Evolutionary conservation across 495 filamentous ascomycete genomes (phyloP).

Genomic region (Cercophora sp.): DNA sequence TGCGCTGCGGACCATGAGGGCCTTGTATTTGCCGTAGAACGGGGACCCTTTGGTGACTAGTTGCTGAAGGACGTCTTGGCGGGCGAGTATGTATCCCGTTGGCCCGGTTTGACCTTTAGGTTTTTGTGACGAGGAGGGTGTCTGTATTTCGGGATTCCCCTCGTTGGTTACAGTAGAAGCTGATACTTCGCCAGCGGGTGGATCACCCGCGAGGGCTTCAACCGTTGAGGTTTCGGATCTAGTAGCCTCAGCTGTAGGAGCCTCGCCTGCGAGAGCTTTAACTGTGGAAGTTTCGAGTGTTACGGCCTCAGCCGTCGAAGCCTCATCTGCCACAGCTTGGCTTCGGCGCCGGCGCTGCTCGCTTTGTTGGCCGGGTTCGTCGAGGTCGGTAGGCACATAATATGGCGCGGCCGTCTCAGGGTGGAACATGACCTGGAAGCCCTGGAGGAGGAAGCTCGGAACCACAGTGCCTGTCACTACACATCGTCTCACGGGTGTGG

Average conservation of each 20-base stretch:
- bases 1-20: conserved; percentile 14
- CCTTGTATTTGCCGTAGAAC: not conserved
- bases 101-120: conserved; percentile 14
- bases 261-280: no score
- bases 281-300: no score
- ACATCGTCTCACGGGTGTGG: conserved; percentile 61
- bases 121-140: not conserved
- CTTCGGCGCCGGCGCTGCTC: no score
- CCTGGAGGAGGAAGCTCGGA: conserved; percentile 61
- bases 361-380: no score
- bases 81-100: conserved; percentile 6
- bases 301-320: no score
- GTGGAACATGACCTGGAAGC: conserved; percentile 54
- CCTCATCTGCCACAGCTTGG: no score
- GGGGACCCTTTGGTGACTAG: not conserved
- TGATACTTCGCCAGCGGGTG: no score
- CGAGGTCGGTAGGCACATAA: conserved; percentile 53
- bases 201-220: no score
- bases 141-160: not conserved
- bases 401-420: conserved; percentile 54
- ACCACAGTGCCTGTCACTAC: conserved; percentile 49
- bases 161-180: no score
- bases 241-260: no score
- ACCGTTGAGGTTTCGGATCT: no score
- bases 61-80: conserved; percentile 13